Evolutionary conservation across 257 asterid genomes (phyloP), one percentile per base, ranked within the genome.

Genomic region (Solanum pimpinellifolium): DNA sequence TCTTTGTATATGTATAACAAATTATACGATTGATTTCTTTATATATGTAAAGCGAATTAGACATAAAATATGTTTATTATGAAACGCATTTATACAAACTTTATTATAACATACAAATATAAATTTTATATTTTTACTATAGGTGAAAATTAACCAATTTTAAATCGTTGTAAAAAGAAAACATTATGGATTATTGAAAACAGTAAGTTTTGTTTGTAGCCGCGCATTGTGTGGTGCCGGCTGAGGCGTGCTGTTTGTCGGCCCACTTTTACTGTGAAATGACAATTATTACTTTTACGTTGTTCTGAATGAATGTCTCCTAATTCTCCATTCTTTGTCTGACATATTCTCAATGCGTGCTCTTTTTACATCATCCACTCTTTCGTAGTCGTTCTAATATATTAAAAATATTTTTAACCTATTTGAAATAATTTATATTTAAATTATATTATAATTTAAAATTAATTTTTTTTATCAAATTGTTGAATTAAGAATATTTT

Each of bases 241-340:
- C 83, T 2, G 11, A 41, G 83, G 82, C 83, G 83, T 76, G 83
- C 83, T 76, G 59, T 21, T 76, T 76, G 83, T 76, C 83, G 60
- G 60, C 60, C 59, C 33, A 76, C 83, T 76, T 76, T 74, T 13
- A 41, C 60, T 23, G 35, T 41, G 35, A 70, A 42, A 56, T n/a
- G 12, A 29, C 85, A 80, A 80, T 80, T 15, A 80, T 80, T 49
- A 46, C 84, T 42, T 42, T 42, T 68, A 9, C 44, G 9, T 20
- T 80, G 13, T 46, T 46, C 7, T n/a, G 23, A 78, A 44, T 39
- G 21, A 69, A n/a, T 78, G 85, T 27, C 29, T 47, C 68, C 11
- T 47, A 80, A 47, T 80, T 78, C 62, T 15, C 25, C 41, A 14
- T 7, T 15, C 25, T 78, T 76, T 76, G 1, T 46, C 84, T 80